Conservation (phyloP, 371 early-diverging fungal genomes). For the Apophysomyces variabilis region DNA sequence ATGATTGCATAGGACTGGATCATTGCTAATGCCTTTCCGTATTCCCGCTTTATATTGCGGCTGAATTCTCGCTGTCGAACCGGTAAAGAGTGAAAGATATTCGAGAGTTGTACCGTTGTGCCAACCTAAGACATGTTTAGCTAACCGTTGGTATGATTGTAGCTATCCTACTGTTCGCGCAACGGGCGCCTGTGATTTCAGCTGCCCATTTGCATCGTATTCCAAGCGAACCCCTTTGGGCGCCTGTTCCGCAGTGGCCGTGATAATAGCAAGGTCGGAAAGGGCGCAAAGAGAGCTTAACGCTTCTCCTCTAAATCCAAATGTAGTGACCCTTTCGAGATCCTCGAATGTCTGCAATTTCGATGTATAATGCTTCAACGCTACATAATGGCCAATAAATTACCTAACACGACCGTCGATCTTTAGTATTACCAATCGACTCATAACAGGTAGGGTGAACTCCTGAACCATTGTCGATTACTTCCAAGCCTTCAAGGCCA, state of each 20-base stretch:
- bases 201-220: constrained; percentile 65
- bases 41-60: constrained; percentile 82
- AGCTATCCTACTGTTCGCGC: constrained; percentile 51
- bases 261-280: constrained; percentile 61
- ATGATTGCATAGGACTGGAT: constrained; percentile 90
- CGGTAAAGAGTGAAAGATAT: constrained; percentile 87
- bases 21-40: constrained; percentile 75
- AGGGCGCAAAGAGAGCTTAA: constrained; percentile 80
- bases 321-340: constrained; percentile 65
- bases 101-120: constrained; percentile 80
- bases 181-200: constrained; percentile 45
- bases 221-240: constrained; percentile 75
- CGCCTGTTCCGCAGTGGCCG: constrained; percentile 66
- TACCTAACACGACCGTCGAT: neutral
- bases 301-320: constrained; percentile 91
- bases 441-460: constrained; percentile 68
- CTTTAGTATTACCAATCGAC: constrained; percentile 55
- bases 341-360: constrained; percentile 77
- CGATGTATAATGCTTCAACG: constrained; percentile 80
- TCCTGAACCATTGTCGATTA: constrained; percentile 89
- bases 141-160: neutral
- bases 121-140: constrained; percentile 57
- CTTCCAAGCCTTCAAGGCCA: constrained; percentile 78
- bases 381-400: constrained; percentile 24
- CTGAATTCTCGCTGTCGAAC: constrained; percentile 90